Base-by-base conservation (phyloP, 2,329 filamentous ascomycete genomes). In the Venturiaceae sp. region DNA sequence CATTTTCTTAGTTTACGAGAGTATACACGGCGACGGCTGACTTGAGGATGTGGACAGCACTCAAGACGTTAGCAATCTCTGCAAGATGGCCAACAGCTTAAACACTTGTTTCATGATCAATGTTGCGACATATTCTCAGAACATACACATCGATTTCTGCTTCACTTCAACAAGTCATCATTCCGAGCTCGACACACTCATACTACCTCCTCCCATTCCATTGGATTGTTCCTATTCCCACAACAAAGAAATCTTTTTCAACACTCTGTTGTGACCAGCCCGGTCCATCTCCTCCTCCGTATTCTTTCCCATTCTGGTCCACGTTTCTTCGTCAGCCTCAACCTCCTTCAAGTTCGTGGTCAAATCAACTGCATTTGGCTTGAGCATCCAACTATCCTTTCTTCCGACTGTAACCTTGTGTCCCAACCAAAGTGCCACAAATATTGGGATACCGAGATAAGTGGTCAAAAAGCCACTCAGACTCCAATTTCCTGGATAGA, bases 311-410 rank as follows among this genome's bases (percentile, higher is more conserved):
- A 16, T 16, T 11, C 11, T 13, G 13, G 46, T 16, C 46, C 23
- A 16, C 13, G 13, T 26, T 13, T 11, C 46, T 21, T 57, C 55
- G 8, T 58, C 55, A 7, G 64, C 64, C 23, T 66, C 53, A 23
- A 68, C 63, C 57, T 68, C 64, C 5, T 65, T 62, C 57, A 70
- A 39, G 0, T 72, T 72, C 0, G 79, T 80, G 3, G 74, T 66
- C 64, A 84, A 63, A 70, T 84, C 81, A 13, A 84, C 75, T 44
- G 79, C 74, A 47, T 69, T 66, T 0, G 76, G 69, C n/a, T 67
- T 63, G 65, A 76, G 75, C 23, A 73, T 72, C 82, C 81, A 84
- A 6, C 73, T 74, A 60, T 83, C 80, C 0, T 63, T 39, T n/a
- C 36, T 39, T 39, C 11, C 36, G n/a, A 11, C 11, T 11, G n/a